Base-by-base conservation (phyloP, 2,329 filamentous ascomycete species). In the Seiridium cupressi region DNA sequence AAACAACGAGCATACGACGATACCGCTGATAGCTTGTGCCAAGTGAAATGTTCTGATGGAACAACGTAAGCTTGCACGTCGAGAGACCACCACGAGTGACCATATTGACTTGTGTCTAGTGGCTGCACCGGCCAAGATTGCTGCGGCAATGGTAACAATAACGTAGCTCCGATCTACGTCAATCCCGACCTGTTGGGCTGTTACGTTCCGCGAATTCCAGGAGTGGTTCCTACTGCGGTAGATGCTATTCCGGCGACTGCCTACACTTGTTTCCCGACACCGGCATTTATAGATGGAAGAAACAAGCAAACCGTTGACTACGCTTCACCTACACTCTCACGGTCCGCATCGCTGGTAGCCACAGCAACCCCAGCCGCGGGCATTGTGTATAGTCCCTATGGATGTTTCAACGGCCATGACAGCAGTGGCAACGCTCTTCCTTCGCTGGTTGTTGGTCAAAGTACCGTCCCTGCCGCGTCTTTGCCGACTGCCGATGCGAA, bases 171-270 rank as follows among this genome's bases (percentile, higher is more conserved):
- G 59, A 75, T 84, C 38, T 76, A 80, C 31, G 80, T 81, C 34
- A 84, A 83, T 62, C 78, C 81, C 2, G 77, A 79, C 2, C 68
- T 83, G 42, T 78, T 82, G 58, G 71, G 73, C 6, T 84, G 83
- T 71, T 82, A 80, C 64, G 60, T 63, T 4, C 72, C 72, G 0
- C 36, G 44, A 4, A 71, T 72, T 18, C 72, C 72, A 1, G 72
- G 72, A 13, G 61, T 55, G 3, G 10, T 10, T 9, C 13, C 60
- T 62, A 59, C 44, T 13, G 44, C 5, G 8, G 40, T 9, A 31
- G 36, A 31, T n/a, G 44, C 40, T 13, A 9, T 31, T 5, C 48
- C 38, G 3, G 40, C 48, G 18, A 42, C 59, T 11, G 34, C 51
- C 5, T 71, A 61, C 54, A 55, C 60, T 6, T 73, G 70, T 60